Conservation (phyloP, 345 rosid species). For the Eutrema heterophyllum region DNA sequence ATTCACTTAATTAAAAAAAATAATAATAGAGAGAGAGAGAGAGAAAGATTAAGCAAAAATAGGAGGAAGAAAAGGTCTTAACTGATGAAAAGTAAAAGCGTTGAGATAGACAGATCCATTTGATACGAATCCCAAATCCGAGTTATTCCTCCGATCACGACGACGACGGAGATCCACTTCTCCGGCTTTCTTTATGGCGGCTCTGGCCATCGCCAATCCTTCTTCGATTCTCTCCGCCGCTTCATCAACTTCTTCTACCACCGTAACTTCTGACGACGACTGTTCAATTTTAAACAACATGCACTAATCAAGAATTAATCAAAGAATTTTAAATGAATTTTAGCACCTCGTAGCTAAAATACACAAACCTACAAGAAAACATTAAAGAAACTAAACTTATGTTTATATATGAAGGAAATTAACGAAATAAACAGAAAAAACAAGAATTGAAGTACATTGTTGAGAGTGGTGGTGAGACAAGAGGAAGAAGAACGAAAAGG, state of each 20-base stretch:
- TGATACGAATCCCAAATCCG: slow-evolving; percentile 33
- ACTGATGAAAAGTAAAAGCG: slow-evolving; percentile 67
- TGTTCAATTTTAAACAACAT: background rate
- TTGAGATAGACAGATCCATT: slow-evolving; percentile 52
- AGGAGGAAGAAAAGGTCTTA: slow-evolving; percentile 28
- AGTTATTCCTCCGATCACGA: slow-evolving; percentile 23
- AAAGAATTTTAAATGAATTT: background rate
- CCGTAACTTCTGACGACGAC: slow-evolving; percentile 14
- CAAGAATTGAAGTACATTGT: slow-evolving; percentile 7
- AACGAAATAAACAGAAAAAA: too few species aligned
- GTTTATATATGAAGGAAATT: background rate
- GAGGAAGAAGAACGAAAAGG: slow-evolving; percentile 15
- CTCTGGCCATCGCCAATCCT: slow-evolving; percentile 59
- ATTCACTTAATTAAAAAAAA: background rate
- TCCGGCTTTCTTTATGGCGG: slow-evolving; percentile 46
- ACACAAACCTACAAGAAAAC: background rate
- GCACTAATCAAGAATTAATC: background rate
- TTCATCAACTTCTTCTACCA: slow-evolving; percentile 24
- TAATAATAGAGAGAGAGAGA: background rate
- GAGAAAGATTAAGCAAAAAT: background rate
- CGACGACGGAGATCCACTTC: slow-evolving; percentile 27
- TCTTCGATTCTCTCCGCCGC: slow-evolving; percentile 45
- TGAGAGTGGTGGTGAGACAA: slow-evolving; percentile 23
- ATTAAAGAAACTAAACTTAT: background rate
- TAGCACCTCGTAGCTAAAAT: background rate